Percentiles rank a stretch among this genome's conserved stretches.
Conservation (phyloP, 2,329 filamentous ascomycete genomes). For the Hypomyces rosellus region DNA sequence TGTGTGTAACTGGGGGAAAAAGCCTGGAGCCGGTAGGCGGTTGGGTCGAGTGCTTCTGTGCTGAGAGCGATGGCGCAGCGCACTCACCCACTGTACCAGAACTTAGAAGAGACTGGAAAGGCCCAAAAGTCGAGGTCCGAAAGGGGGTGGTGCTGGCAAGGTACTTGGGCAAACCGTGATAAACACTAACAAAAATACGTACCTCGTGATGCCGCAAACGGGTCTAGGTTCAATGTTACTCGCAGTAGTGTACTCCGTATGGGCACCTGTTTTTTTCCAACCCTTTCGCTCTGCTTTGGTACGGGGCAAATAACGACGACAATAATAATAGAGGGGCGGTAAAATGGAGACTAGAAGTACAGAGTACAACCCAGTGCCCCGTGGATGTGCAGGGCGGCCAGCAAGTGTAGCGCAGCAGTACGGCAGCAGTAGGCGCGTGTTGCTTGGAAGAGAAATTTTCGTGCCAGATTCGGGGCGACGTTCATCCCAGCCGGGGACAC, state of each 20-base stretch:
- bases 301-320: neutral
- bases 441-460: slow-evolving; percentile 28
- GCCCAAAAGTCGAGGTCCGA: slow-evolving; percentile 5
- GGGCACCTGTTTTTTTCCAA: neutral
- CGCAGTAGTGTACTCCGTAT: slow-evolving; percentile 1
- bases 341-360: neutral
- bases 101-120: neutral
- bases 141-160: neutral
- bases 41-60: slow-evolving; percentile 8
- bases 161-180: slow-evolving; percentile 1
- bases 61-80: slow-evolving; percentile 6
- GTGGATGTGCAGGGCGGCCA: neutral
- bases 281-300: neutral
- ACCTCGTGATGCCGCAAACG: slow-evolving; percentile 7
- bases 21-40: slow-evolving; percentile 7
- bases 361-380: neutral
- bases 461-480: slow-evolving; percentile 16
- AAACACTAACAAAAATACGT: slow-evolving; percentile 9
- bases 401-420: slow-evolving; percentile 10
- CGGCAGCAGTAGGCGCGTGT: slow-evolving; percentile 8
- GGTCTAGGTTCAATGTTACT: slow-evolving; percentile 5
- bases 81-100: neutral
- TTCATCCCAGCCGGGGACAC: neutral
- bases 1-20: neutral
- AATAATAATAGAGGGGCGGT: neutral